These are phyloP conservation scores for Trapa incisa DNA, from an alignment of 345 rosid genomes.

Conservation along the genomic window DNA sequence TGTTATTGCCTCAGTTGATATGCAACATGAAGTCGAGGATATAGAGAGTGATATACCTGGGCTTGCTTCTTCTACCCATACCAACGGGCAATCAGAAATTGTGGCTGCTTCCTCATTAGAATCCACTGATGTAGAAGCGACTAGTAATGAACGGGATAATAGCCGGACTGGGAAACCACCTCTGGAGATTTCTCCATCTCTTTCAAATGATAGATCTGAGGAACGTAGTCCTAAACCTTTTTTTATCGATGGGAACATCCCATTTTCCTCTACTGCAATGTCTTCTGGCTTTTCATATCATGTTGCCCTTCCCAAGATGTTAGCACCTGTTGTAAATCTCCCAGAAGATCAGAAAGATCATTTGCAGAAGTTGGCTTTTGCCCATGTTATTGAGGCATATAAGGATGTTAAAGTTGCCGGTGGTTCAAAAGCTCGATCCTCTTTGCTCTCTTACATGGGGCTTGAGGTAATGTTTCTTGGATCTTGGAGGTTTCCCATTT, in stretches of 20 bases:
- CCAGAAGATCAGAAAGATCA: slow-evolving; percentile 68
- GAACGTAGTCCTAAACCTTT: slow-evolving; percentile 67
- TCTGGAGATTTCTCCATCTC: slow-evolving; percentile 40
- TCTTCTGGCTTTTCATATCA: slow-evolving; percentile 36
- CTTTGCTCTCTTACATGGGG: slow-evolving; percentile 74
- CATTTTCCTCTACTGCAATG: slow-evolving; percentile 49
- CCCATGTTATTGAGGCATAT: slow-evolving; percentile 67
- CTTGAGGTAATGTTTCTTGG: slow-evolving; percentile 48
- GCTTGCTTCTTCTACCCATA: slow-evolving; percentile 47
- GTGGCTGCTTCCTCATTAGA: slow-evolving; percentile 41
- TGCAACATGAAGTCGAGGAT: slow-evolving; percentile 28
- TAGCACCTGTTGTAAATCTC: slow-evolving; percentile 76
- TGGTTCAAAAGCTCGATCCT: slow-evolving; percentile 61
- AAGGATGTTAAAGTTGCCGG: slow-evolving; percentile 76
- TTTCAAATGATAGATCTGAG: slow-evolving; percentile 70
- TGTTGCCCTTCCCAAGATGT: slow-evolving; percentile 67
- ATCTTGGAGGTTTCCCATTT: background rate
- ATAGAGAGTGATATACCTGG: slow-evolving; percentile 74
- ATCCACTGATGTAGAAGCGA: slow-evolving; percentile 47
- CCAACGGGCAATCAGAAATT: slow-evolving; percentile 43
- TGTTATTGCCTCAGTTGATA: slow-evolving; percentile 21
- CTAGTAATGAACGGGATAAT: slow-evolving; percentile 45
- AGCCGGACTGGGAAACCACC: slow-evolving; percentile 37
- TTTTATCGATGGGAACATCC: slow-evolving; percentile 29
- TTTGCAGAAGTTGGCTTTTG: slow-evolving; percentile 55